phyloP scores from a whole-genome alignment of 2,329 filamentous ascomycete genomes.

The Curvularia spicifera region DNA sequence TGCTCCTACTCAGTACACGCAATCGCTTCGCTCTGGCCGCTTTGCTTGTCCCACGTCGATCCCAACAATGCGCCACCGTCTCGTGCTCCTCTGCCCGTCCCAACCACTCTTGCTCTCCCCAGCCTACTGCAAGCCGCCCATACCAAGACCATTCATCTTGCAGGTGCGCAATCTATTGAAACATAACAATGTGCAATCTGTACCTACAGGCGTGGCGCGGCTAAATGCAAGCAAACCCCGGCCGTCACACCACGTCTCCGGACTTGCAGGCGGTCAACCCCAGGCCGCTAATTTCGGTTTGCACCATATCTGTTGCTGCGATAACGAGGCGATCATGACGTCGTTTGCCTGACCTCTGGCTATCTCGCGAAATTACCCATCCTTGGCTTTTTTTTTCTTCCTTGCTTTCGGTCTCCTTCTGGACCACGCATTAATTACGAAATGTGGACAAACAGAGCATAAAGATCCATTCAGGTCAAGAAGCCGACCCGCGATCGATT shows the following conservation, averaged over 20 bases:
- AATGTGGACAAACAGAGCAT: neutral
- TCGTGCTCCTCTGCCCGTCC: neutral
- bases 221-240: slow-evolving; percentile 12
- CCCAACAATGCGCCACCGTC: slow-evolving; percentile 6
- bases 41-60: slow-evolving; percentile 7
- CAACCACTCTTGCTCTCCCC: neutral
- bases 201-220: slow-evolving; percentile 9
- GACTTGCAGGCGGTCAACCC: slow-evolving; percentile 7
- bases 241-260: slow-evolving; percentile 12
- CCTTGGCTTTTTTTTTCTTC: neutral
- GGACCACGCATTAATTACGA: neutral
- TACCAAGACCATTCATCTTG: neutral
- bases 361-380: neutral
- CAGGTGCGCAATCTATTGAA: slow-evolving; percentile 14
- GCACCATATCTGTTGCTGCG: slow-evolving; percentile 9
- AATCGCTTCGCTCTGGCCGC: slow-evolving; percentile 1
- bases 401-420: neutral
- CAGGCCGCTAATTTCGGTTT: slow-evolving; percentile 14
- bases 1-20: neutral
- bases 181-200: slow-evolving; percentile 7
- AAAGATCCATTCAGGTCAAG: neutral
- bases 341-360: neutral
- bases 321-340: slow-evolving; percentile 18
- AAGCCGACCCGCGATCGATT: neutral
- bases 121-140: neutral